Evolutionary conservation across 176 grass and related monocot genomes (phyloP).

Genomic region (Cenchrus fungigraminus): DNA sequence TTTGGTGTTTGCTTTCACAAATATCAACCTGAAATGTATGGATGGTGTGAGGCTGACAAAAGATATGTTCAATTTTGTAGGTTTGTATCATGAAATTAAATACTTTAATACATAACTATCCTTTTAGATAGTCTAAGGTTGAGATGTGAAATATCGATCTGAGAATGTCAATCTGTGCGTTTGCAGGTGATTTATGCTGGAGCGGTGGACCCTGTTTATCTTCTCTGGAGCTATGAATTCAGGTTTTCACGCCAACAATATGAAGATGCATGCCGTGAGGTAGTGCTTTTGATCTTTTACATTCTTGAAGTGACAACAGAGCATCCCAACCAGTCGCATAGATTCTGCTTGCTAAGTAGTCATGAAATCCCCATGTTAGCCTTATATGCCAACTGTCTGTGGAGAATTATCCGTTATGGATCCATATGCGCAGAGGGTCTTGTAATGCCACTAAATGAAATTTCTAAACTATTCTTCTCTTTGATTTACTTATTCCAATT

Average conservation of each 20-base stretch:
- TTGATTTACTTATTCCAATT: background rate
- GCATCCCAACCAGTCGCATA: background rate
- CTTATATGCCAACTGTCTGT: background rate
- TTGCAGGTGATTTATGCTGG: conserved; percentile 21
- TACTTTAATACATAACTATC: background rate
- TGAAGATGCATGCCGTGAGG: conserved; percentile 12
- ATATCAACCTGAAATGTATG: conserved; percentile 10
- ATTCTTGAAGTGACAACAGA: background rate
- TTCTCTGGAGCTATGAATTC: conserved; percentile 2
- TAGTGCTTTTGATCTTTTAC: background rate
- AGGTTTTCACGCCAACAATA: background rate
- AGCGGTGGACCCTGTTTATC: background rate
- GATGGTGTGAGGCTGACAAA: background rate
- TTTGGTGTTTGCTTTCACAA: background rate
- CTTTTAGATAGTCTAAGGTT: background rate
- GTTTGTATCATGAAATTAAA: background rate
- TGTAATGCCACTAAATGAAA: background rate
- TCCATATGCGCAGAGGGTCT: background rate
- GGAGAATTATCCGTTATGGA: background rate
- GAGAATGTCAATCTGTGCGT: background rate
- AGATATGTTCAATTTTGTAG: background rate
- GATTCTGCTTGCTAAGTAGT: background rate
- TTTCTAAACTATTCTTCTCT: background rate
- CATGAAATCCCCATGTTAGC: conserved; percentile 6
- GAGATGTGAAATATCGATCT: conserved; percentile 24